A percentile compares a stretch with the other conserved stretches of the same genome.
Conservation (phyloP, 257 asterid genomes). For the Solanum megistacrolobum region DNA sequence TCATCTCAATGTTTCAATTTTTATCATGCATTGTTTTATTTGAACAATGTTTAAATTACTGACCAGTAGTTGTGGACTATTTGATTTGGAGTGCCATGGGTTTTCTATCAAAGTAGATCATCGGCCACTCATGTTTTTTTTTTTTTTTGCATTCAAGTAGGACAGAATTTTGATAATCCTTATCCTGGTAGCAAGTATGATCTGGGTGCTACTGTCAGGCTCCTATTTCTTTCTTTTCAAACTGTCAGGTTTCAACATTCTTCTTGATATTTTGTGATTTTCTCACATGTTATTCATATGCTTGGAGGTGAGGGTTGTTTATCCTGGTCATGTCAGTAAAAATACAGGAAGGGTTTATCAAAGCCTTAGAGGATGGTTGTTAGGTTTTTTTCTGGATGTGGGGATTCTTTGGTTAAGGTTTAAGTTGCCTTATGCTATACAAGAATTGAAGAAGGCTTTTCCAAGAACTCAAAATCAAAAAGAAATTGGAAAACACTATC, state of each 20-base stretch:
- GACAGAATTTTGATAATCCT: background rate
- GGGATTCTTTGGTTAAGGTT: background rate
- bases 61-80: background rate
- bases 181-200: background rate
- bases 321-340: background rate
- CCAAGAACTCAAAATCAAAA: background rate
- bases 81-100: background rate
- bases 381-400: background rate
- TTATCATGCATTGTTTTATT: background rate
- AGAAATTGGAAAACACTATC: background rate
- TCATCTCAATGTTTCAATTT: background rate
- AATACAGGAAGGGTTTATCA: background rate
- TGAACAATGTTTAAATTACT: background rate
- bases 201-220: background rate
- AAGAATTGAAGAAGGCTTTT: background rate
- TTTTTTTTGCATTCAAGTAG: background rate
- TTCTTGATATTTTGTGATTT: background rate
- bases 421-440: background rate
- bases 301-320: background rate
- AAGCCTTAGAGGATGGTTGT: background rate
- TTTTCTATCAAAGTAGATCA: background rate
- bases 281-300: background rate
- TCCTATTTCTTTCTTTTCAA: background rate
- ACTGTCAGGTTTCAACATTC: background rate
- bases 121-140: background rate